Percentiles rank a stretch among this genome's conserved stretches.
Conservation (phyloP, 2,329 filamentous ascomycete genomes). For the Nigrospora osmanthi region DNA sequence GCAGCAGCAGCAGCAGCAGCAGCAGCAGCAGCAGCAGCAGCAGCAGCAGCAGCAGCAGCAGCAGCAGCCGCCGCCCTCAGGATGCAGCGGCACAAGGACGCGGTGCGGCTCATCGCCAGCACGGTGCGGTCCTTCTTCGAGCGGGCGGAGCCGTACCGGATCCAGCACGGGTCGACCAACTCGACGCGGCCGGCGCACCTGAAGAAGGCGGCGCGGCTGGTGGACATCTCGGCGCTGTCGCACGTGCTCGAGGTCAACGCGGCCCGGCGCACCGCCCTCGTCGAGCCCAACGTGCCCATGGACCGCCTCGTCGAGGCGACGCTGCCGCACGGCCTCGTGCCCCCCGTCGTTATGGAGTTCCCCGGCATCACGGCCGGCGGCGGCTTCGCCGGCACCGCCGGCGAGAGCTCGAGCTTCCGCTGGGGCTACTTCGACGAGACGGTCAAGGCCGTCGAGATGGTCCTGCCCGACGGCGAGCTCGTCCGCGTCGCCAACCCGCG, state of each 20-base stretch:
- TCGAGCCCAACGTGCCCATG: conserved; percentile 73
- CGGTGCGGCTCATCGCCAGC: conserved; percentile 38
- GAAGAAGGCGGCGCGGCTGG: conserved; percentile 27
- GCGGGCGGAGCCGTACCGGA: conserved; percentile 54
- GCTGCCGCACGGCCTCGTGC: conserved; percentile 56
- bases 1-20: not conserved
- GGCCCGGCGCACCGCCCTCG: conserved; percentile 48
- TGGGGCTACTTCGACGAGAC: conserved; percentile 66
- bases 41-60: not conserved
- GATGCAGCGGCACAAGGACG: conserved; percentile 45
- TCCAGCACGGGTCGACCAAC: conserved; percentile 73
- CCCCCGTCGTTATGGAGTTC: conserved; percentile 70
- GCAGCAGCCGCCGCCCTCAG: not conserved
- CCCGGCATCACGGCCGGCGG: conserved; percentile 69
- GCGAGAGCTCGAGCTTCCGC: conserved; percentile 62
- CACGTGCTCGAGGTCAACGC: conserved; percentile 58
- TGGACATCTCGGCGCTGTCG: conserved; percentile 59
- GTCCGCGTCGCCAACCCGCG: conserved; percentile 36
- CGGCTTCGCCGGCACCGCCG: conserved; percentile 62
- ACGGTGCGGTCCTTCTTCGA: conserved; percentile 40
- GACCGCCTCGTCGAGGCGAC: conserved; percentile 60
- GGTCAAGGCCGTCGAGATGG: conserved; percentile 57
- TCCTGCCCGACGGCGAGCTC: conserved; percentile 59
- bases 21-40: not conserved
- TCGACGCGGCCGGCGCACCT: conserved; percentile 52